These are phyloP conservation scores for Microsporum ferrugineum DNA, from an alignment of 2,329 filamentous ascomycete species.

Conservation along the genomic window DNA sequence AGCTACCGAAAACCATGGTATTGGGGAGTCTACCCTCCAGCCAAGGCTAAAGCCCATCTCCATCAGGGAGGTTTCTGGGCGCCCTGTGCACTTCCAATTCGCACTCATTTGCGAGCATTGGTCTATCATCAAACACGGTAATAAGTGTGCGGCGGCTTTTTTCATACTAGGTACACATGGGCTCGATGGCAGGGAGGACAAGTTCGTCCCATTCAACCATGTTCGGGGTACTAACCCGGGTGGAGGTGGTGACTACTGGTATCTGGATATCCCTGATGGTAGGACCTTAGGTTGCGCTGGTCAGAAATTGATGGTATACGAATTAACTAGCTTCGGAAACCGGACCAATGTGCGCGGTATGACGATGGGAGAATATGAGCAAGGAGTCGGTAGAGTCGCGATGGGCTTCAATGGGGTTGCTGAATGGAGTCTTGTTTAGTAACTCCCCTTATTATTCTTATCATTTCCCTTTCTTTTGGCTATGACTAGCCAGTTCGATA, in stretches of 20 bases:
- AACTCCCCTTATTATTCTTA: neutral
- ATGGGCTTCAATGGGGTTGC: constrained; percentile 43
- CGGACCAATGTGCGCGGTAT: constrained; percentile 43
- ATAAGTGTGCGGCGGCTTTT: constrained; percentile 53
- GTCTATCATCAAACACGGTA: constrained; percentile 54
- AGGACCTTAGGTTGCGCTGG: constrained; percentile 56
- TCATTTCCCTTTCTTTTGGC: neutral
- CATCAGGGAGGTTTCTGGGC: constrained; percentile 40
- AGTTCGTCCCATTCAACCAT: constrained; percentile 56
- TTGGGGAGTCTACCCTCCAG: constrained; percentile 48
- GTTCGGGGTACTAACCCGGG: constrained; percentile 26
- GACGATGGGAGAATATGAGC: constrained; percentile 38
- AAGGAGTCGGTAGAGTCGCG: constrained; percentile 36
- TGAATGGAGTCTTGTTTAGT: constrained; percentile 42
- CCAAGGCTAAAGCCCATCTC: constrained; percentile 51
- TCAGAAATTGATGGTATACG: constrained; percentile 54
- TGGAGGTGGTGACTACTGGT: constrained; percentile 71
- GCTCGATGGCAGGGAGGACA: constrained; percentile 53
- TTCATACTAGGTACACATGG: constrained; percentile 59
- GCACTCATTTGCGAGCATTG: constrained; percentile 71
- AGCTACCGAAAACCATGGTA: constrained; percentile 39
- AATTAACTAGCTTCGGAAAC: constrained; percentile 45
- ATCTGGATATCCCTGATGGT: constrained; percentile 57
- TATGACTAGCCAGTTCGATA: neutral
- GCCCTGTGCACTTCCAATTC: constrained; percentile 66